Conservation (phyloP, 805 yeast genomes). For the Maudiozyma barnettii region DNA sequence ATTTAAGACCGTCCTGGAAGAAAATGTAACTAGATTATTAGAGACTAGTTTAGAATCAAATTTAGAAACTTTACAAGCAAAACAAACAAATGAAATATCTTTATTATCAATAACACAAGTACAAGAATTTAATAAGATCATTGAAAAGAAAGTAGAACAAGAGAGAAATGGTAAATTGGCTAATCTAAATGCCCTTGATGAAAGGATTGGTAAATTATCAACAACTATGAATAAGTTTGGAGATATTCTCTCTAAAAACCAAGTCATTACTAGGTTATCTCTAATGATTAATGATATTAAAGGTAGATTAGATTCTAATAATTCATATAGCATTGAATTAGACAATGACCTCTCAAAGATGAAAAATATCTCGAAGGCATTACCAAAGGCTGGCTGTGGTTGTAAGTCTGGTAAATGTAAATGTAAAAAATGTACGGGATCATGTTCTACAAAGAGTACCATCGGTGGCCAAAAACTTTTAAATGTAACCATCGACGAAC, state of each 20-base stretch:
- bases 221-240: slow-evolving; percentile 35
- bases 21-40: slow-evolving; percentile 49
- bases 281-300: slow-evolving; percentile 16
- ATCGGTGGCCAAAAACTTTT: slow-evolving; percentile 17
- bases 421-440: slow-evolving; percentile 5
- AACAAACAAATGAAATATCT: slow-evolving; percentile 65
- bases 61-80: slow-evolving; percentile 51
- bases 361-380: slow-evolving; percentile 16
- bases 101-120: slow-evolving; percentile 61
- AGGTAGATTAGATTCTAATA: slow-evolving; percentile 15
- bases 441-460: slow-evolving; percentile 6
- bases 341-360: slow-evolving; percentile 30
- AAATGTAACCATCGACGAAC: slow-evolving; percentile 30
- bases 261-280: slow-evolving; percentile 26
- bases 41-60: slow-evolving; percentile 58
- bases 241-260: slow-evolving; percentile 29
- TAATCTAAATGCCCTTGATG: slow-evolving; percentile 50
- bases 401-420: slow-evolving; percentile 6
- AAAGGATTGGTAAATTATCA: slow-evolving; percentile 41
- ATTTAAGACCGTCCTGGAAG: slow-evolving; percentile 53
- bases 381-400: slow-evolving; percentile 14
- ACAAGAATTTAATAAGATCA: slow-evolving; percentile 50
- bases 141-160: slow-evolving; percentile 49
- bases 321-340: slow-evolving; percentile 22
- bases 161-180: slow-evolving; percentile 77